A percentile compares a stretch with the other conserved stretches of the same genome.
Evolutionary conservation across 768 basidiomycete species (phyloP).

Genomic region (Russula lepida): DNA sequence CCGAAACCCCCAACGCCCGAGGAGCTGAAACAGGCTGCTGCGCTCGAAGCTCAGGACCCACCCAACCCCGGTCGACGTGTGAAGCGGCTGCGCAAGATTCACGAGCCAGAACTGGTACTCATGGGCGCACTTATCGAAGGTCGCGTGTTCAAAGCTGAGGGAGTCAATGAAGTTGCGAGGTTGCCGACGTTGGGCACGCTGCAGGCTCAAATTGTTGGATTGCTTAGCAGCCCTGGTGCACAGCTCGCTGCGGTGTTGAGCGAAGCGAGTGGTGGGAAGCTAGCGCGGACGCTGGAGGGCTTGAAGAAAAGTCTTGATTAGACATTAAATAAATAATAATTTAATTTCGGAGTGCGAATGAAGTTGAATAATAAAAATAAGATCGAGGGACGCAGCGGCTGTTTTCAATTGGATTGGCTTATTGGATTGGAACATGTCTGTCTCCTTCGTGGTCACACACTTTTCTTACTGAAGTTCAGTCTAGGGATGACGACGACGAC

Average conservation of each 20-base stretch:
- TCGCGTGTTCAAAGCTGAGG: constrained; percentile 50
- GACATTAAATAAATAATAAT: constrained; percentile 22
- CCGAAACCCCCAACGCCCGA: constrained; percentile 46
- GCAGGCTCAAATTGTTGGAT: constrained; percentile 74
- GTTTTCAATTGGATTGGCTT: not conserved
- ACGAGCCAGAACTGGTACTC: constrained; percentile 59
- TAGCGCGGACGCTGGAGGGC: constrained; percentile 69
- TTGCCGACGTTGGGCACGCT: constrained; percentile 73
- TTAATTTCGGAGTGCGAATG: constrained; percentile 10
- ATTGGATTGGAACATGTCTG: constrained; percentile 17
- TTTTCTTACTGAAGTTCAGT: constrained; percentile 10
- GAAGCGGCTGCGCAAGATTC: constrained; percentile 46
- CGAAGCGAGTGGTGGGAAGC: constrained; percentile 57
- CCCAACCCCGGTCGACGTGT: constrained; percentile 62
- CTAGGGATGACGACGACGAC: constrained; percentile 31
- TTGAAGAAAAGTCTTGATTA: constrained; percentile 60
- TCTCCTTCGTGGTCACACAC: constrained; percentile 9
- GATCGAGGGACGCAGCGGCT: not conserved
- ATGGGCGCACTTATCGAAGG: constrained; percentile 78
- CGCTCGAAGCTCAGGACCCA: constrained; percentile 49
- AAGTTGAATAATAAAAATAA: not conserved
- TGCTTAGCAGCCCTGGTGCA: constrained; percentile 66
- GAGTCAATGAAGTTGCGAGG: constrained; percentile 55
- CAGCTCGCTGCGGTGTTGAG: constrained; percentile 65
- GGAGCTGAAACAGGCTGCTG: constrained; percentile 41